A percentile compares a stretch with the other conserved stretches of the same genome.
Conservation (phyloP, 208 protist species). For the Trichomonas gallinae region DNA sequence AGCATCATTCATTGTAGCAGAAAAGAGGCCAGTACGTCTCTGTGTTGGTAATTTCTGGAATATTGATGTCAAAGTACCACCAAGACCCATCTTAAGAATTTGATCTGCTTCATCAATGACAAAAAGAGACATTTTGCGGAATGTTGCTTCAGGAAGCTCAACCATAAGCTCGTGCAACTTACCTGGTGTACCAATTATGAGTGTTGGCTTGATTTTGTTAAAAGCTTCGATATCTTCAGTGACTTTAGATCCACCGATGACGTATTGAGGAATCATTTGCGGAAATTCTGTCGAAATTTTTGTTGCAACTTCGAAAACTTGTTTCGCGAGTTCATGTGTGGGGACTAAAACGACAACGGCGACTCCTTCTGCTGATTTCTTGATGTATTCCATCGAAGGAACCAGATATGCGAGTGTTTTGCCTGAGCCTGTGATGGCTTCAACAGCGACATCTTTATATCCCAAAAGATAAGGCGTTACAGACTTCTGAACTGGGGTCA, state of each 20-base stretch:
- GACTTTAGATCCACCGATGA: neutral
- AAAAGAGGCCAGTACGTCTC: neutral
- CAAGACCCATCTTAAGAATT: neutral
- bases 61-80: neutral
- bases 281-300: neutral
- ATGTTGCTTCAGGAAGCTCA: neutral
- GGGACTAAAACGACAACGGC: neutral
- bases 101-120: constrained; percentile 18
- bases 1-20: neutral
- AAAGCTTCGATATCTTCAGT: neutral
- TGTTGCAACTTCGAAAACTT: neutral
- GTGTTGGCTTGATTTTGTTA: neutral
- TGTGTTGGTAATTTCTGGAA: constrained; percentile 10
- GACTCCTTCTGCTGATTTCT: neutral
- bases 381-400: neutral
- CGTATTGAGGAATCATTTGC: neutral
- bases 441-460: constrained; percentile 21
- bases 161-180: neutral
- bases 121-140: neutral
- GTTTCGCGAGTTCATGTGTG: neutral
- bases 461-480: neutral
- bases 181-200: neutral
- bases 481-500: neutral
- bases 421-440: neutral
- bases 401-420: constrained; percentile 19